A percentile compares a stretch with the other conserved stretches of the same genome.
Evolutionary conservation across 2,329 filamentous ascomycete species (phyloP).

Genomic region (Exophiala mesophila): DNA sequence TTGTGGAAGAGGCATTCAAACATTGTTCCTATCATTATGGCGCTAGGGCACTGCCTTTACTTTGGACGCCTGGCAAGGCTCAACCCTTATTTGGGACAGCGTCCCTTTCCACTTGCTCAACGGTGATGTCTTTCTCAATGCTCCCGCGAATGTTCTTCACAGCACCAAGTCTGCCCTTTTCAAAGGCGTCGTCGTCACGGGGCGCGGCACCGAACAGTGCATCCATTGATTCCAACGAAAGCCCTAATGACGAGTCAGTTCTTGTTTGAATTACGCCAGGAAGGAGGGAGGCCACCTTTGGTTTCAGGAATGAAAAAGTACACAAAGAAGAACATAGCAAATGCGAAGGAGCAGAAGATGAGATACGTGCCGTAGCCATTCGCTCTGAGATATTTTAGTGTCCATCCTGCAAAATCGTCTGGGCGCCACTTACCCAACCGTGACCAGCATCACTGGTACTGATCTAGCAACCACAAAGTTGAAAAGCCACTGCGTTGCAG

Average conservation of each 20-base stretch:
- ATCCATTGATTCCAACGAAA: slow-evolving; percentile 14
- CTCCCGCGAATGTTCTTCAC: slow-evolving; percentile 8
- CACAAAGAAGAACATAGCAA: slow-evolving; percentile 61
- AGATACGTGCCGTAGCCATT: slow-evolving; percentile 58
- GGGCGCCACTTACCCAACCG: slow-evolving; percentile 36
- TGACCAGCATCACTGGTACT: slow-evolving; percentile 52
- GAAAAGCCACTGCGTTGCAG: slow-evolving; percentile 67
- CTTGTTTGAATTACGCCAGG: no score
- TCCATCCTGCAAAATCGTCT: no score
- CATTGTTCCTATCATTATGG: no score
- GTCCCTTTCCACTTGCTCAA: slow-evolving; percentile 9
- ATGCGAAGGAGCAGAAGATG: slow-evolving; percentile 63
- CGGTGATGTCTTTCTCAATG: slow-evolving; percentile 10
- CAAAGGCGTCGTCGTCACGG: slow-evolving; percentile 7
- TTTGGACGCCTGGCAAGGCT: no score
- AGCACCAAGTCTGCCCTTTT: slow-evolving; percentile 7
- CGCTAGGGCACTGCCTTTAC: no score
- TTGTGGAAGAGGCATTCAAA: no score
- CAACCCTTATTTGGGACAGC: not conserved
- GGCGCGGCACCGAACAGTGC: slow-evolving; percentile 13
- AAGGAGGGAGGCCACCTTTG: no score
- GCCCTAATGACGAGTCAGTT: no score
- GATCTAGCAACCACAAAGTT: slow-evolving; percentile 64
- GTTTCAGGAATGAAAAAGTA: slow-evolving; percentile 67
- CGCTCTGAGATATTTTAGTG: slow-evolving; percentile 16